Percentiles rank a stretch among this genome's conserved stretches.
These are phyloP conservation scores for Furcasterigmium furcatum DNA, from an alignment of 2,329 filamentous ascomycete genomes.

Conservation along the genomic window DNA sequence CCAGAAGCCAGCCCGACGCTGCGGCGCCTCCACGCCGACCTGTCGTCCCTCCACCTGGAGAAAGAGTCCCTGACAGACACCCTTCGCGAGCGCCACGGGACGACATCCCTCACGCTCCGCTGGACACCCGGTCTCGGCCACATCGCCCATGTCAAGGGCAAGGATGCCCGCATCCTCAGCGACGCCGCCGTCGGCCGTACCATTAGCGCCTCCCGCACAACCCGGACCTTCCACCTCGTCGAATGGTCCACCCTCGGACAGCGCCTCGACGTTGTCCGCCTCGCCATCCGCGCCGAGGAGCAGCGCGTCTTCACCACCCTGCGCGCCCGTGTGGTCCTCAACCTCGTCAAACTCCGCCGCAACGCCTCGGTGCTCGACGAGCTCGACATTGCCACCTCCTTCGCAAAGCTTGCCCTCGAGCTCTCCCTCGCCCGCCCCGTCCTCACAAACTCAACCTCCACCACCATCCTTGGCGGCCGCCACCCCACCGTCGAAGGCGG, in stretches of 20 bases:
- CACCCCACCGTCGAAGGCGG: constrained; percentile 91
- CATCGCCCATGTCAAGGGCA: constrained; percentile 86
- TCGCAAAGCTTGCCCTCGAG: constrained; percentile 75
- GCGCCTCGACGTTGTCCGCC: constrained; percentile 71
- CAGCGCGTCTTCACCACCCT: constrained; percentile 73
- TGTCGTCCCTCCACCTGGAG: constrained; percentile 57
- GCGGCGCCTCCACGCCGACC: constrained; percentile 61
- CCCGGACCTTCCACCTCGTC: constrained; percentile 77
- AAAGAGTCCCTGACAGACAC: constrained; percentile 57
- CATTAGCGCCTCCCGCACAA: constrained; percentile 78
- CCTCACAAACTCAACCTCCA: constrained; percentile 60
- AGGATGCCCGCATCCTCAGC: constrained; percentile 50
- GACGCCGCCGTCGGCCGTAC: constrained; percentile 37
- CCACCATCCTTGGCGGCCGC: constrained; percentile 79
- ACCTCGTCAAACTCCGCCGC: constrained; percentile 79
- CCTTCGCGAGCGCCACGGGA: constrained; percentile 59
- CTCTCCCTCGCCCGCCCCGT: constrained; percentile 71
- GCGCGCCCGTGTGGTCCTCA: constrained; percentile 72
- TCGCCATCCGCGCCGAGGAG: constrained; percentile 81
- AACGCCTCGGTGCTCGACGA: constrained; percentile 93
- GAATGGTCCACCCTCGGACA: constrained; percentile 83
- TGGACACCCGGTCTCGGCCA: constrained; percentile 88
- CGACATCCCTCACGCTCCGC: constrained; percentile 69
- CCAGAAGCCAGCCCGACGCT: constrained; percentile 65
- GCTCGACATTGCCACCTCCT: constrained; percentile 84